These are phyloP conservation scores for Kuraishia cidri DNA, from an alignment of 805 yeast species.

Conservation along the genomic window DNA sequence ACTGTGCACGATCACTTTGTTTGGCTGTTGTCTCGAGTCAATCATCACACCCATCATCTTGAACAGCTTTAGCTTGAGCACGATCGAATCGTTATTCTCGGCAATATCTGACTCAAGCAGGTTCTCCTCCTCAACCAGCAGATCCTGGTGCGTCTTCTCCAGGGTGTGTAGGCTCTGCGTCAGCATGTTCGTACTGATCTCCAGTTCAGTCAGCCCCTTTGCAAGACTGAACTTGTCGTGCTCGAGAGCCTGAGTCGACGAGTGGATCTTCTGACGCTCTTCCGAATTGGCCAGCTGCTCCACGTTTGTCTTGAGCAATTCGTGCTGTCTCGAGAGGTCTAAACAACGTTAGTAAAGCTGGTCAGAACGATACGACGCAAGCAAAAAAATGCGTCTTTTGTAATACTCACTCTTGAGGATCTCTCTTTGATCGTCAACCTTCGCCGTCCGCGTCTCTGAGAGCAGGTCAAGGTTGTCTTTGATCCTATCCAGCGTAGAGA, in stretches of 20 bases:
- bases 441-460: conserved; percentile 17
- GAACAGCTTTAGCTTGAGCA: conserved; percentile 49
- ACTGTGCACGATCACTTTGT: conserved; percentile 39
- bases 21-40: conserved; percentile 22
- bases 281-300: conserved; percentile 18
- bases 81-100: conserved; percentile 31
- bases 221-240: conserved; percentile 40
- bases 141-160: conserved; percentile 6
- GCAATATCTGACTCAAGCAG: conserved; percentile 22
- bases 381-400: neutral
- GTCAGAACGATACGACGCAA: neutral
- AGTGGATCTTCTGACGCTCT: conserved; percentile 17
- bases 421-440: conserved; percentile 11
- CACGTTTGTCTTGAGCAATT: conserved; percentile 8
- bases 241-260: conserved; percentile 25
- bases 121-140: conserved; percentile 10
- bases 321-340: conserved; percentile 9
- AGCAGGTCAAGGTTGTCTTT: conserved; percentile 25
- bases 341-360: neutral
- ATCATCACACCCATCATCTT: conserved; percentile 50
- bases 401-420: conserved; percentile 8
- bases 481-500: conserved; percentile 33
- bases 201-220: conserved; percentile 39
- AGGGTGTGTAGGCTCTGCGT: conserved; percentile 21
- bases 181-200: conserved; percentile 33